Evolutionary conservation across 176 grass and related monocot species (phyloP), one percentile per base, ranked within the genome.

Genomic region (Carex pumila): DNA sequence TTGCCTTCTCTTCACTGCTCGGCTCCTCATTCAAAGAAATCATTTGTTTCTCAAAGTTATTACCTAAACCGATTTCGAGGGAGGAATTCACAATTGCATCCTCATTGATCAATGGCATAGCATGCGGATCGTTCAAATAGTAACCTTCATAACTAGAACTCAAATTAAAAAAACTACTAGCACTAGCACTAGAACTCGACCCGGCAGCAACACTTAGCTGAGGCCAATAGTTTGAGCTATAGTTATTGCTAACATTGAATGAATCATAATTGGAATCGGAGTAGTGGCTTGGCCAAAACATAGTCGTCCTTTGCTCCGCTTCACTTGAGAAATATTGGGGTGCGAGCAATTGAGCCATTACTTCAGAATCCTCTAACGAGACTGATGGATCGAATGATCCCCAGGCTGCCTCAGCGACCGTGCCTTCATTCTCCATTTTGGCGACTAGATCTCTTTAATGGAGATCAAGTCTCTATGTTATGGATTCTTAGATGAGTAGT

Each of bases 261-360:
- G 65, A 77, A 58, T 83, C 60, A 31, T 87, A 94, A 82, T 91
- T 80, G 61, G 88, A 86, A 79, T 97, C 83, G 6, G 85, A 61
- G 22, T 90, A 88, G 17, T 92, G 87, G 30, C 50, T 80, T 9
- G 89, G 85, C 90, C 94, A 97, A 77, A 82, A 91, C 87, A 92
- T 85, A 18, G 75, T 43, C 62, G 90, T 34, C 43, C 37, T 86
- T 74, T 65, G 81, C 81, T 87, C 76, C 6, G 80, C 84, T 19
- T 90, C 90, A 64, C 64, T 87, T 58, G 81, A 81, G 41, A 86
- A 92, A 70, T 83, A 84, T 64, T 92, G 87, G 6, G 88, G 60
- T 2, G 85, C 92, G 65, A 94, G 88, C 84, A 97, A 83, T 71
- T 91, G 89, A 63, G 86, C 90, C 87, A 97, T 93, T 32, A 88